Evolutionary conservation across 768 basidiomycete genomes (phyloP), one percentile per base, ranked within the genome.

Genomic region (Imleria badia): DNA sequence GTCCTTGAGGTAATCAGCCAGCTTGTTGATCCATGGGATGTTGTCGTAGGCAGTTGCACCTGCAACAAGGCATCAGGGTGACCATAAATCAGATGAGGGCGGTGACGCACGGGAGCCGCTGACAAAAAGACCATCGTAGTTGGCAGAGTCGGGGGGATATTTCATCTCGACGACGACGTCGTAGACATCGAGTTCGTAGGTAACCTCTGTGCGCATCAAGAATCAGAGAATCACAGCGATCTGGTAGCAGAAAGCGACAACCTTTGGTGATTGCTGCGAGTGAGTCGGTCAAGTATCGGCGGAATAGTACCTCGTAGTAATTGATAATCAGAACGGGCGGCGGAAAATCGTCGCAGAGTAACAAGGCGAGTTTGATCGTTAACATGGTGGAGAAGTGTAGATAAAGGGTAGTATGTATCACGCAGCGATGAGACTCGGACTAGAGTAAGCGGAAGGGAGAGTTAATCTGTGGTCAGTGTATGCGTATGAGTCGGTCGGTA

Each of bases 21-120:
- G 83, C 15, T 66, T 73, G 55, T 81, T 81, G 55, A 94, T 85
- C 91, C 94, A 98, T 13, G 83, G 81, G 12, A 83, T 43, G 48
- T 86, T 72, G 49, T 87, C 84, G 69, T 91, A 86, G 1, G 92
- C 92, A 26, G 84, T 83, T 0, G 85, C 79, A 23, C 84, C 92
- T 93, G 62, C 41, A 17, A 19, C 11, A 14, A 15, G 7, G 20
- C 3, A 17, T 30, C 10, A 23, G 7, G n/a, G 31, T 6, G 34
- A 31, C 11, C 19, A 47, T 10, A 22, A 6, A 26, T 26, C 26
- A 3, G 26, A 26, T 23, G 17, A 5, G 19, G 17, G n/a, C 1
- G n/a, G 14, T 22, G 54, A 73, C 81, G 35, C 61, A 95, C 94
- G 84, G 14, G 91, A 91, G 1, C 94, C 95, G 0, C 89, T 89